Percentiles rank a stretch among this genome's conserved stretches.
These are phyloP conservation scores for Botrytis paeoniae DNA, from an alignment of 2,329 filamentous ascomycete genomes.

Conservation along the genomic window DNA sequence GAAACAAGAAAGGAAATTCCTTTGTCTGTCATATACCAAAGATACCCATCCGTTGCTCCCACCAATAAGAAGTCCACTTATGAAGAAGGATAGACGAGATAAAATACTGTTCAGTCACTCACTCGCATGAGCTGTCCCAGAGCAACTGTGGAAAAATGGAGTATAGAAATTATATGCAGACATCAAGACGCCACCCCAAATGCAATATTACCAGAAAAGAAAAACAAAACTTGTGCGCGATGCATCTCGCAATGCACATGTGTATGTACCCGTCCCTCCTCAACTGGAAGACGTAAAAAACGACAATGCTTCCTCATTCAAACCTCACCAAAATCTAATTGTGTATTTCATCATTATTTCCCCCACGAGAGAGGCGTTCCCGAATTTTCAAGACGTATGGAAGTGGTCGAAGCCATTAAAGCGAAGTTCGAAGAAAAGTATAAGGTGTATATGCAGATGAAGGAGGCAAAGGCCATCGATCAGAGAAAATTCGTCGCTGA, in stretches of 20 bases:
- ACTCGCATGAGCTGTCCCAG: constrained; percentile 10
- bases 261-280: constrained; percentile 33
- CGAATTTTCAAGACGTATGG: constrained; percentile 22
- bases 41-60: constrained; percentile 15
- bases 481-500: constrained; percentile 26
- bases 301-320: constrained; percentile 25
- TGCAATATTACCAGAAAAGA: constrained; percentile 37
- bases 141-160: constrained; percentile 17
- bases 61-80: constrained; percentile 21
- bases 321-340: constrained; percentile 34
- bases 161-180: constrained; percentile 36
- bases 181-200: constrained; percentile 35
- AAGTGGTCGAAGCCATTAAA: constrained; percentile 28
- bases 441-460: constrained; percentile 34
- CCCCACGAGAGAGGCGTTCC: constrained; percentile 25
- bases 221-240: constrained; percentile 31
- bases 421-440: constrained; percentile 30
- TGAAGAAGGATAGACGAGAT: constrained; percentile 20
- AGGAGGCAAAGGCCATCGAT: constrained; percentile 30
- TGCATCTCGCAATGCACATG: constrained; percentile 24
- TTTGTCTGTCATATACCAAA: constrained; percentile 28
- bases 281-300: constrained; percentile 26
- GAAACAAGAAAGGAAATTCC: constrained; percentile 15
- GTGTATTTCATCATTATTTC: constrained; percentile 35
- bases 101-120: constrained; percentile 21